Percentiles rank a stretch among this genome's conserved stretches.
Conservation (phyloP, 1,284 basidiomycete genomes). For the Fomitopsis betulina region DNA sequence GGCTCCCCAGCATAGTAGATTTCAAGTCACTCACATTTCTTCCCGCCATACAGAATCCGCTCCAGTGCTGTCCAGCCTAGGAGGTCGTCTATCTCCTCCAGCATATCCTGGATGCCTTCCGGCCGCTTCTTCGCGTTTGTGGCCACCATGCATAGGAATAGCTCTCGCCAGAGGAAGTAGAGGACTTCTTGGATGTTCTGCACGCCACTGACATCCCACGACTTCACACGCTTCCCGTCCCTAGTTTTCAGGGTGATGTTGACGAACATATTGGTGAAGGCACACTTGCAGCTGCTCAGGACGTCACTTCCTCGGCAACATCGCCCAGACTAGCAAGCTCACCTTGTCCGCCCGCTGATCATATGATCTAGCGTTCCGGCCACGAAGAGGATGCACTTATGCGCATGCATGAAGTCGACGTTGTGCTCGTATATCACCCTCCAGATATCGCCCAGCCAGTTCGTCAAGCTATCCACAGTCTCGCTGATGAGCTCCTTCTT, state of each 20-base stretch:
- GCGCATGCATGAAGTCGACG: slow-evolving; percentile 46
- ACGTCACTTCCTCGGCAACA: not conserved
- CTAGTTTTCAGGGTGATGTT: slow-evolving; percentile 37
- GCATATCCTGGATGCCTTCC: slow-evolving; percentile 42
- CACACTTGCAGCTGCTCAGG: slow-evolving; percentile 42
- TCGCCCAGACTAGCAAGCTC: slow-evolving; percentile 18
- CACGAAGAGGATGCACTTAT: slow-evolving; percentile 48
- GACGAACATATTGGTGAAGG: slow-evolving; percentile 41
- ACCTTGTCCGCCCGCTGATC: slow-evolving; percentile 40
- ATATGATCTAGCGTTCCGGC: slow-evolving; percentile 43
- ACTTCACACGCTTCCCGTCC: slow-evolving; percentile 41
- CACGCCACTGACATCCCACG: slow-evolving; percentile 46
- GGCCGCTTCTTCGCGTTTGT: slow-evolving; percentile 32
- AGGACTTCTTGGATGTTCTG: slow-evolving; percentile 43
- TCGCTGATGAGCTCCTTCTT: slow-evolving; percentile 50
- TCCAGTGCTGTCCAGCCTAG: slow-evolving; percentile 48
- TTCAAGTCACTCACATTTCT: slow-evolving; percentile 29
- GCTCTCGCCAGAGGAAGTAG: slow-evolving; percentile 66
- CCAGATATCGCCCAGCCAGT: slow-evolving; percentile 62
- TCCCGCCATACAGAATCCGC: slow-evolving; percentile 48
- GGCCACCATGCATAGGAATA: slow-evolving; percentile 50
- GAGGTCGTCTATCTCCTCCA: slow-evolving; percentile 47
- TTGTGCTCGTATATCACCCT: slow-evolving; percentile 50
- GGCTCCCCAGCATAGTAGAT: not conserved
- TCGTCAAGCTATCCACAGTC: slow-evolving; percentile 45